Base-by-base conservation (phyloP, 2,329 filamentous ascomycete species). In the Macrophomina tecta region DNA sequence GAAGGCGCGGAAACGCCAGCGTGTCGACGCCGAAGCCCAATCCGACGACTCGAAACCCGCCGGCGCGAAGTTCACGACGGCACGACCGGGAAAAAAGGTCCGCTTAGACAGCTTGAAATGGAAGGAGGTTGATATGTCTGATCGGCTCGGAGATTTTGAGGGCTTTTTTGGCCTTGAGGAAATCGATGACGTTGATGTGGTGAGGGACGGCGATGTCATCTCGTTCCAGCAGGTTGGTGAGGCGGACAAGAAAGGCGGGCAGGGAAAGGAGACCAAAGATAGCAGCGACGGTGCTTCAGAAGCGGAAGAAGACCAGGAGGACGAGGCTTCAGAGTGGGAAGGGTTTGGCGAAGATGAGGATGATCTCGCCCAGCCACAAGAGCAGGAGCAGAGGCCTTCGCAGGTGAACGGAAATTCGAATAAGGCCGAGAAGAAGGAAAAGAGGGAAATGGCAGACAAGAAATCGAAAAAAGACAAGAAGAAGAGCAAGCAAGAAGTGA, bases 101-200 rank as follows among this genome's bases (percentile, higher is more conserved):
- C 74, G 76, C 45, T 72, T 86, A 40, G 83, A 89, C 68, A 81
- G 85, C 46, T 79, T 90, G 66, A 80, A 82, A 73, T 91, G 89
- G 89, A 86, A 85, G 69, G 83, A 87, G 23, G 87, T 95, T 3
- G 76, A 82, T 42, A 81, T 90, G 72, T 92, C 92, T 6, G 91
- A 94, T 74, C 89, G 91, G 75, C 84, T 94, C 72, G 89, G 94
- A 53, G 92, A 97, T 80, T 92, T 92, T n/a, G 93, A 96, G 70
- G 95, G 95, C 0, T 97, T 99, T 77, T 96, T 90, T 73, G 93
- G 92, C 0, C 81, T 99, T 1, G 93, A 99, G 74, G 94, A 98
- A 73, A 90, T 98, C 55, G 92, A 97, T 16, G 93, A 92, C 62
- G 92, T 99, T 1, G 91, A 97, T 36, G 85, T 99, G n/a, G 82